Conservation (phyloP, 345 rosid species). For the Acer campestre region DNA sequence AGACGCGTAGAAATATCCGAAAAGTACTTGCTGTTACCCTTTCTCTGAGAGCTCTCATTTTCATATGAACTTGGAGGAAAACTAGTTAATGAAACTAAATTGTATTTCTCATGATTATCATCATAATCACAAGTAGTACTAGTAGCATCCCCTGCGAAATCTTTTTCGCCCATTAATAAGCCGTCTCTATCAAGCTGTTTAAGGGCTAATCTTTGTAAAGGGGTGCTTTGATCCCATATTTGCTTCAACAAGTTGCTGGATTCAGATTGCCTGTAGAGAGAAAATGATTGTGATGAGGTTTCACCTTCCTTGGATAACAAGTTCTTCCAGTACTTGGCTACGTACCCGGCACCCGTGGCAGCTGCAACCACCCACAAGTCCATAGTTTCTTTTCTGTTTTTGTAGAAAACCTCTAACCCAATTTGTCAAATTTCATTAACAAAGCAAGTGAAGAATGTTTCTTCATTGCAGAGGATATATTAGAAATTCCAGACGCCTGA, state of each 20-base stretch:
- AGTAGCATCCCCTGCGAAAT: not conserved
- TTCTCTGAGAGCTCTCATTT: constrained; percentile 1
- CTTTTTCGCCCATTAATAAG: not conserved
- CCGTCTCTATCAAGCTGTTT: not conserved
- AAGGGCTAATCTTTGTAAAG: constrained; percentile 28
- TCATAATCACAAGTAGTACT: not conserved
- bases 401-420: not conserved
- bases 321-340: constrained; percentile 33
- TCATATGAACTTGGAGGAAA: not conserved
- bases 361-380: constrained; percentile 52
- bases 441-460: not conserved
- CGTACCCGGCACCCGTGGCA: constrained; percentile 40
- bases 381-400: constrained; percentile 23
- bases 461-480: not conserved
- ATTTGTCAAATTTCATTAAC: not conserved
- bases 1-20: constrained; percentile 14
- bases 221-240: constrained; percentile 29
- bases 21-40: constrained; percentile 12
- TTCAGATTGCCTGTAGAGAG: constrained; percentile 17
- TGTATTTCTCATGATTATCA: not conserved
- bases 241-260: constrained; percentile 23
- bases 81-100: constrained; percentile 10
- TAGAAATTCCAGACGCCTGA: not conserved
- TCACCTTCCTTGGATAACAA: constrained; percentile 18
- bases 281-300: constrained; percentile 16